Base-by-base conservation (phyloP, 306 rosid species). In the Vigna nakashimae region DNA sequence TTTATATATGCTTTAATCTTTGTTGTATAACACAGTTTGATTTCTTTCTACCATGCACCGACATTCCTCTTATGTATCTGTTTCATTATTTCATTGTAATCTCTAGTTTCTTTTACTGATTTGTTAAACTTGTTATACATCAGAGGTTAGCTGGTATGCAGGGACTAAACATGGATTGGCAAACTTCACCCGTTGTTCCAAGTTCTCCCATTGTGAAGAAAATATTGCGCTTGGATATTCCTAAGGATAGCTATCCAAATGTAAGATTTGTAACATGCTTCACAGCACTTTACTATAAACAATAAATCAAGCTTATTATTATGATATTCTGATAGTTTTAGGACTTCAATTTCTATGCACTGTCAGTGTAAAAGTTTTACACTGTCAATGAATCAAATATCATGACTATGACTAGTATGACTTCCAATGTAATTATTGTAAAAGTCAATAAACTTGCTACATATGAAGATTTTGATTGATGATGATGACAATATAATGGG, bases 171-270 rank as follows among this genome's bases (percentile, higher is more conserved):
- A 46, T 84, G 79, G 88, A 85, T 46, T 84, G 84, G 85, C 86
- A 87, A 70, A 73, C 80, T 49, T 0, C 87, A 69, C 65, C 91
- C 45, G 67, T 40, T 64, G 74, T 64, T 78, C 77, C 85, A 34
- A 80, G 60, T 82, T 80, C 84, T 83, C 83, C 68, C 50, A 58
- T 46, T 58, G 88, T 84, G 46, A 87, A 82, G 88, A 87, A 82
- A 83, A 81, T 87, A 62, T 46, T 87, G 80, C 88, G 91, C 72
- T 59, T 87, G 87, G 88, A 87, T 60, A 87, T 87, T 82, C 88
- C 87, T 10, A 75, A 50, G 64, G 88, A 84, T 51, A 75, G 82
- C 68, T 82, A 84, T 78, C 88, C 91, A 15, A 87, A 84, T 84
- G 91, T 84, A 82, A 84, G 70, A 77, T 34, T 26, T 82, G 38